Evolutionary conservation across 495 filamentous ascomycete species (phyloP), one percentile per base, ranked within the genome.

Genomic region (Pyrenula massariospora): DNA sequence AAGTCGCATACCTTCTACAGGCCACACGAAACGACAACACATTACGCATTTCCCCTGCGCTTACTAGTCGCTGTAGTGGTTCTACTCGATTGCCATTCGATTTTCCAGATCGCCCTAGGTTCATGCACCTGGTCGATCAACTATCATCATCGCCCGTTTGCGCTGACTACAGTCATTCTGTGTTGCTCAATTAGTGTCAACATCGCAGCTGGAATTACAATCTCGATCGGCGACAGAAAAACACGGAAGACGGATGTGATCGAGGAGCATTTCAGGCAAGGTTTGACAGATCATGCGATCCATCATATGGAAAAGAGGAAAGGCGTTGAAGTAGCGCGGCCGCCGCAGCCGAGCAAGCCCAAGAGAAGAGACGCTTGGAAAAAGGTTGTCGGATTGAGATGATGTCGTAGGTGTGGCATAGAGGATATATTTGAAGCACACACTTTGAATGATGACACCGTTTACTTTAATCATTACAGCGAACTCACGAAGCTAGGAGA

Each of bases 1-100:
- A 86, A 82, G 54, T 85, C 83, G 0, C 88, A 92, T 63, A 87
- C 85, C 1, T 92, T 89, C 68, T 92, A 90, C 73, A 88, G 88
- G 64, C 88, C 88, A 0, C 86, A 92, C 68, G 88, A 90, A 70
- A 91, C 87, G 0, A 68, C 78, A 47, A 91, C 87, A 1, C 88
- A 92, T 62, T 77, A 84, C 62, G 87, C 88, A 5, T 92, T 91
- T 61, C 87, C 88, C 0, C 73, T 87, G 8, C 77, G 79, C 36
- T 70, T 88, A 20, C 78, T 91, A 24, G 71, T 91, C 48, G 77
- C 85, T 42, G 79, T 89, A 42, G 83, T 89, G 2, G 73, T 86
- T 20, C 67, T 92, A n/a, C 73, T 92, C 0, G 87, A 91, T 62
- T 80, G 79, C 53, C 88, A 92, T 63, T 85, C 81, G 10, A 66